These are phyloP conservation scores for Stereum hirsutum DNA, from an alignment of 1,284 basidiomycete species.

Conservation along the genomic window DNA sequence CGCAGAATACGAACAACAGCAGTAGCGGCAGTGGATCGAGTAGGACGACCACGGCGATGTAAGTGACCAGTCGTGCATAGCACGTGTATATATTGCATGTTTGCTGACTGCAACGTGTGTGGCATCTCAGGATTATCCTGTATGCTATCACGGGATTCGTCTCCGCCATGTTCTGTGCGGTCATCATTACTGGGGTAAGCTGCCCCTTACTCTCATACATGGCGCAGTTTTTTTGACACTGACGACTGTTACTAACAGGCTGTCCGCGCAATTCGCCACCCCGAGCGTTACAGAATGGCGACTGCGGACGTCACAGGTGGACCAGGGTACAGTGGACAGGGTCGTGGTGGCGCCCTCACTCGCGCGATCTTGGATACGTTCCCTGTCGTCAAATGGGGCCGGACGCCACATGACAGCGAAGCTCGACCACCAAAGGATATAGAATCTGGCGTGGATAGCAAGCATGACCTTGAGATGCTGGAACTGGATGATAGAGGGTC, in stretches of 20 bases:
- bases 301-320: conserved; percentile 29
- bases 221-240: conserved; percentile 7
- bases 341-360: conserved; percentile 71
- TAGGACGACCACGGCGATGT: conserved; percentile 72
- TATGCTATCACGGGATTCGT: conserved; percentile 84
- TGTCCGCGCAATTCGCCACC: conserved; percentile 75
- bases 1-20: conserved; percentile 10
- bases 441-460: conserved; percentile 15
- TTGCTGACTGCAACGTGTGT: conserved; percentile 3
- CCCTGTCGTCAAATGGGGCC: conserved; percentile 81
- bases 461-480: conserved; percentile 3
- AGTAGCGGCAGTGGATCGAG: conserved; percentile 16
- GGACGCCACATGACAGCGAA: not conserved
- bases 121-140: conserved; percentile 59
- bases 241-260: conserved; percentile 35
- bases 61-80: conserved; percentile 13
- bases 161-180: conserved; percentile 70
- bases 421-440: conserved; percentile 5
- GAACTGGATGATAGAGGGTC: not conserved
- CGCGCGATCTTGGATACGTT: conserved; percentile 92
- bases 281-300: conserved; percentile 80
- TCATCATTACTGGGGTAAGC: conserved; percentile 75
- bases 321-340: conserved; percentile 42
- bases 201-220: too few species aligned
- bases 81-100: conserved; percentile 6